A percentile compares a stretch with the other conserved stretches of the same genome.
These are phyloP conservation scores for Clonostachys solani DNA, from an alignment of 2,329 filamentous ascomycete species.

Conservation along the genomic window DNA sequence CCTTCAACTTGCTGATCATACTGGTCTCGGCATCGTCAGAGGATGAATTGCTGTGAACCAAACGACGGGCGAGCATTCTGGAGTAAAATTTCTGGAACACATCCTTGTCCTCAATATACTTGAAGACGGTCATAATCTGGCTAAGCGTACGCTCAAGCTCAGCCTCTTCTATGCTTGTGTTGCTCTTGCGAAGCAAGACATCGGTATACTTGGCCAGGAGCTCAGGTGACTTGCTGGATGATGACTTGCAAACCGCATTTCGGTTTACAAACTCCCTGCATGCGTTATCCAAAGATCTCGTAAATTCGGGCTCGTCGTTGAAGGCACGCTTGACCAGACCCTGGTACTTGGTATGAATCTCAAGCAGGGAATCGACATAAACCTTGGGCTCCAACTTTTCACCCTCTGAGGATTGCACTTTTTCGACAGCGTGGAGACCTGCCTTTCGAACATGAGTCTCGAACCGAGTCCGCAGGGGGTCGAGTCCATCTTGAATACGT, in stretches of 20 bases:
- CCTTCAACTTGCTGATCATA: conserved; percentile 99
- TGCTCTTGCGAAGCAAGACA: conserved; percentile 85
- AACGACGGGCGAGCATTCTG: conserved; percentile 87
- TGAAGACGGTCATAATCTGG: conserved; percentile 99
- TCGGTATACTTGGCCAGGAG: conserved; percentile 94
- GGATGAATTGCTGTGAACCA: conserved; percentile 92
- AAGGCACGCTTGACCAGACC: conserved; percentile 89
- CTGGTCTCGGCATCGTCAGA: conserved; percentile 97
- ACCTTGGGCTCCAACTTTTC: conserved; percentile 94
- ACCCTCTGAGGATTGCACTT: conserved; percentile 78
- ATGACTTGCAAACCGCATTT: conserved; percentile 91
- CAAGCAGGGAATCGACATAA: conserved; percentile 91
- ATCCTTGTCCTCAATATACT: conserved; percentile 99
- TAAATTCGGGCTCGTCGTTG: conserved; percentile 93
- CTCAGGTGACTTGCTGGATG: conserved; percentile 91
- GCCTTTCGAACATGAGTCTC: conserved; percentile 91
- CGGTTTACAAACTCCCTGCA: conserved; percentile 98
- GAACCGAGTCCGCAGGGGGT: conserved; percentile 81
- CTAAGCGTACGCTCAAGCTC: conserved; percentile 85
- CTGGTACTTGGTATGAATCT: conserved; percentile 92
- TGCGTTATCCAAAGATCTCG: conserved; percentile 90
- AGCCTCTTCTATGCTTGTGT: conserved; percentile 87
- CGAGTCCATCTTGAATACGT: conserved; percentile 84
- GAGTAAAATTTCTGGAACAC: conserved; percentile 99
- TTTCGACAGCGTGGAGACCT: conserved; percentile 82